Evolutionary conservation across 495 filamentous ascomycete species (phyloP), one percentile per base, ranked within the genome.

Genomic region (Melanomma pulvis-pyrius): DNA sequence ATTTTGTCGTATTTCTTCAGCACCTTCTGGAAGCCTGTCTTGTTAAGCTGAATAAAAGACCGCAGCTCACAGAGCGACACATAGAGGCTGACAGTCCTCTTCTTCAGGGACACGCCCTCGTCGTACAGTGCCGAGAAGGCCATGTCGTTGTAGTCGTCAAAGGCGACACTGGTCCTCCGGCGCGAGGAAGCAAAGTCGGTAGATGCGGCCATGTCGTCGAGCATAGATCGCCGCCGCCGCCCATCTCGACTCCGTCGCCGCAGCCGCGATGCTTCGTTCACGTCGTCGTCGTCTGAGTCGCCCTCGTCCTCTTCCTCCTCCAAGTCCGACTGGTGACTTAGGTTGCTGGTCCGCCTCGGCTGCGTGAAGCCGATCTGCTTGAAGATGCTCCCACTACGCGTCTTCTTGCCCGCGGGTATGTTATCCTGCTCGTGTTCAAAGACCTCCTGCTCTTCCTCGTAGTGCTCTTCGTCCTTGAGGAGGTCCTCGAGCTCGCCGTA

Each of bases 1-100:
- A 90, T 97, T 82, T 99, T 99, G 81, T 99, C 94, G 73, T 94
- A 99, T 75, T 99, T 99, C 80, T 99, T 99, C 69, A 97, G 77
- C 2, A 92, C 92, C 78, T 99, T 99, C 46, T 86, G 83, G 77
- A 99, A 99, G 2, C 94, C 94, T 0, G 94, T 99, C 77, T 87
- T 88, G 81, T 99, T 99, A 47, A 99, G 82, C 78, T 99, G 94
- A 57, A 94, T 86, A 74, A 93, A 99, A 15, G 93, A 97, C 74
- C 96, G 92, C 60, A 99, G 84, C 69, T 96, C 94, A 78, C 94
- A 97, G n/a, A 98, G 79, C 61, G 90, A 88, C 55, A 98, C 96
- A 71, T 97, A 99, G 54, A 91, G 79, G 71, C 88, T 89, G 60
- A 96, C 85, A 50, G 89, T 87, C 34, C 92, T 85, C 79, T 96